These are phyloP conservation scores for Cutaneotrichosporon daszewskae DNA, from an alignment of 1,284 basidiomycete species.

Conservation along the genomic window DNA sequence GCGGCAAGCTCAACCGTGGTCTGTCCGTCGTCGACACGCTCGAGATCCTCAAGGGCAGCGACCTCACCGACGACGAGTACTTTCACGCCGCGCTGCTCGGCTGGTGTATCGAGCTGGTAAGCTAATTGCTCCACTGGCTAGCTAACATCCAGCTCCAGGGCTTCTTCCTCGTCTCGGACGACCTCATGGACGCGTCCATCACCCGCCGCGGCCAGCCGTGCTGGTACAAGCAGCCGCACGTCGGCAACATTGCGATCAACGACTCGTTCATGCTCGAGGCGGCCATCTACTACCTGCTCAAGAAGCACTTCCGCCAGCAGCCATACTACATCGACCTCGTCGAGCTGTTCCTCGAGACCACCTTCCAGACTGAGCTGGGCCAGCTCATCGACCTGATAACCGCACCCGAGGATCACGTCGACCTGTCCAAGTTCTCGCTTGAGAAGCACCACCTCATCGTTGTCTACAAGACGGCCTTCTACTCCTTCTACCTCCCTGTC, in stretches of 20 bases:
- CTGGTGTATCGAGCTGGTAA: slow-evolving; percentile 90
- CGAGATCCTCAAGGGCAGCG: slow-evolving; percentile 72
- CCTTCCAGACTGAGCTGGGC: slow-evolving; percentile 92
- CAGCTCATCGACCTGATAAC: slow-evolving; percentile 94
- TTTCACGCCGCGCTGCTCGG: slow-evolving; percentile 83
- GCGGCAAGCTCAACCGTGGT: slow-evolving; percentile 94
- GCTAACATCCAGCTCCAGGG: slow-evolving; percentile 71
- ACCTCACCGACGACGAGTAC: slow-evolving; percentile 70
- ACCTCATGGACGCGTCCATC: slow-evolving; percentile 91
- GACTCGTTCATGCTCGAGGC: slow-evolving; percentile 95
- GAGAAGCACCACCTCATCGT: slow-evolving; percentile 89
- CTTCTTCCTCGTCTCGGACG: slow-evolving; percentile 95
- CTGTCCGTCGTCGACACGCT: slow-evolving; percentile 91
- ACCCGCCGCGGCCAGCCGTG: slow-evolving; percentile 98
- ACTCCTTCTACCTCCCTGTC: slow-evolving; percentile 98
- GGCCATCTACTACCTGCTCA: slow-evolving; percentile 86
- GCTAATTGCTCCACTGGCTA: slow-evolving; percentile 39
- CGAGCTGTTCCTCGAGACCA: slow-evolving; percentile 88
- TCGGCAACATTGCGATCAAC: slow-evolving; percentile 90
- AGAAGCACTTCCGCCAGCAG: slow-evolving; percentile 77
- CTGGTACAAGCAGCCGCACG: slow-evolving; percentile 70
- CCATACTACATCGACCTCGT: slow-evolving; percentile 81
- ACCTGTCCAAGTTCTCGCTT: slow-evolving; percentile 78
- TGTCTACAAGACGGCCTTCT: slow-evolving; percentile 95
- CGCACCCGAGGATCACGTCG: slow-evolving; percentile 82